Conservation (phyloP, 2,329 filamentous ascomycete genomes). For the Xylaria sp. region DNA sequence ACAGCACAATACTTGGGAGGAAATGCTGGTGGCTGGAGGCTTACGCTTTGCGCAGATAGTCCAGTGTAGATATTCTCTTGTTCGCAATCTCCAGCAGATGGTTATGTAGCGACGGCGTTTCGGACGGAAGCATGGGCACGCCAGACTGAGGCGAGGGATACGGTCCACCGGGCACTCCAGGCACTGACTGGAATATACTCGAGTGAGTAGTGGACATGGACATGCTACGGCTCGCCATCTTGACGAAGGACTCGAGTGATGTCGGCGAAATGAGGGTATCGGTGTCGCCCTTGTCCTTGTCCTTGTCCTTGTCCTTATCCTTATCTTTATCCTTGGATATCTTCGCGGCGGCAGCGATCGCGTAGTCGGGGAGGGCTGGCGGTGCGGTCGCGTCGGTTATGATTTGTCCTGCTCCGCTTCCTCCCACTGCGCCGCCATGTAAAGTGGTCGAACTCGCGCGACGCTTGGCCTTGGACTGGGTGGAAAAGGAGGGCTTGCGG, state of each 20-base stretch:
- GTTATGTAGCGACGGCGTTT: conserved; percentile 47
- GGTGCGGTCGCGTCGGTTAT: conserved; percentile 43
- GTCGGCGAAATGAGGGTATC: conserved; percentile 32
- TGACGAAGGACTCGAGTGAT: conserved; percentile 36
- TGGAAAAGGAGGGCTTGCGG: conserved; percentile 49
- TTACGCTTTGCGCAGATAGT: conserved; percentile 88
- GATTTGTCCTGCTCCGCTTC: conserved; percentile 33
- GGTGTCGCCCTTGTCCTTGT: conserved; percentile 13
- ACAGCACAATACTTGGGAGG: background rate
- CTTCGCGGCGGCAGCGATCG: conserved; percentile 45
- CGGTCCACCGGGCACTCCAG: conserved; percentile 29
- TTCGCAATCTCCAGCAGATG: conserved; percentile 78
- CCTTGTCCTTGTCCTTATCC: conserved; percentile 17
- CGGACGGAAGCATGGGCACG: conserved; percentile 37
- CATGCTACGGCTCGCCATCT: conserved; percentile 42
- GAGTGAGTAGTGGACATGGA: conserved; percentile 23
- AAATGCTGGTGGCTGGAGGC: conserved; percentile 33
- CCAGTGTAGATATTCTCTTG: conserved; percentile 89
- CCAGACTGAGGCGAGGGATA: conserved; percentile 24
- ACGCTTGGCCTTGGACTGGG: conserved; percentile 35
- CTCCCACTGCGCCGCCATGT: conserved; percentile 26
- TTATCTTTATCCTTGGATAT: conserved; percentile 20
- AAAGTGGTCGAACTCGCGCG: conserved; percentile 41
- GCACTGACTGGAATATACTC: conserved; percentile 14
- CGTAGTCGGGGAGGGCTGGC: conserved; percentile 51